phyloP scores from a whole-genome alignment of 1,139 yeast species.

The Groenewaldozyma auringiensis region DNA sequence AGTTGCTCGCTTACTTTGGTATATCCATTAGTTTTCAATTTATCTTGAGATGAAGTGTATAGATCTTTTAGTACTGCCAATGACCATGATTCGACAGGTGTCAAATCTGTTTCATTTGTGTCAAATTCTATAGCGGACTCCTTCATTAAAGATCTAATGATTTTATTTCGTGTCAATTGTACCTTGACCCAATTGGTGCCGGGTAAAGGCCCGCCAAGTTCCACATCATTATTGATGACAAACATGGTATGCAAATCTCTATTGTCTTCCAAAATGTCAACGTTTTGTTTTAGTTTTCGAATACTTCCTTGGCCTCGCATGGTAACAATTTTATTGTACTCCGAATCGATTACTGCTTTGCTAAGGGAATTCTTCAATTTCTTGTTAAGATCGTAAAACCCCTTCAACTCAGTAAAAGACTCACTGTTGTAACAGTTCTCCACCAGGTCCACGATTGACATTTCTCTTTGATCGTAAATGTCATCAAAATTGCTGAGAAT shows the following conservation, averaged over 20 bases:
- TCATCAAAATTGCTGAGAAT: conserved; percentile 5
- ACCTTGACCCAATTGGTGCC: conserved; percentile 20
- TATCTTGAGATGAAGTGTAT: conserved; percentile 14
- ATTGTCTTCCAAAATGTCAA: conserved; percentile 18
- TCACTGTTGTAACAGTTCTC: conserved; percentile 43
- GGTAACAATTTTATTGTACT: conserved; percentile 9
- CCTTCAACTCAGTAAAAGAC: conserved; percentile 52
- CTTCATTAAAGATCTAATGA: conserved; percentile 18
- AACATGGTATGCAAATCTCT: conserved; percentile 27
- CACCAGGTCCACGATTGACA: conserved; percentile 44
- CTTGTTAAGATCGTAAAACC: conserved; percentile 41
- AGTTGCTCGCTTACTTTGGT: conserved; percentile 6
- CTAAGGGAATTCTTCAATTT: conserved; percentile 23
- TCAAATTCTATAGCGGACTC: conserved; percentile 14
- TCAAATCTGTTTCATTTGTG: conserved; percentile 11
- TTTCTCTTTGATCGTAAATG: conserved; percentile 44
- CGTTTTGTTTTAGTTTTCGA: not conserved
- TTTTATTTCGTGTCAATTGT: conserved; percentile 18
- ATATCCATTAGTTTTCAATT: conserved; percentile 12
- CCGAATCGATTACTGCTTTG: conserved; percentile 12
- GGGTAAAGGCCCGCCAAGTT: conserved; percentile 21
- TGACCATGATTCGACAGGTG: conserved; percentile 31
- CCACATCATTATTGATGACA: conserved; percentile 9
- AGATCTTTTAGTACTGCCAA: conserved; percentile 20
- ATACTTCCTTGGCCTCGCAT: conserved; percentile 7